Evolutionary conservation across 1,284 basidiomycete genomes (phyloP).

Genomic region (Trametes pubescens): DNA sequence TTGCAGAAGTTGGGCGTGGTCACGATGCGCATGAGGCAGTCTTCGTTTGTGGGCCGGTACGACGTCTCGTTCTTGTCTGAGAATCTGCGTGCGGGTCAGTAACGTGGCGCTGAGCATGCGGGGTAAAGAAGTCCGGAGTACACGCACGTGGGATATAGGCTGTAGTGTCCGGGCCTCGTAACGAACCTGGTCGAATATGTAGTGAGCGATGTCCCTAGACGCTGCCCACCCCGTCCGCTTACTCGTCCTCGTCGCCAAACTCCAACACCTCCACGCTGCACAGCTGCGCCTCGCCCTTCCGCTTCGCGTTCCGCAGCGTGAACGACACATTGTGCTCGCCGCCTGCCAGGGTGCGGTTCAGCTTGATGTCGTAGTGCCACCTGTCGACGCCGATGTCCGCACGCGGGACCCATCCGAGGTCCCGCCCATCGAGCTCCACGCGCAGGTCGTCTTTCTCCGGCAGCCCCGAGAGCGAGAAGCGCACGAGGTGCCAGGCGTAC

Average conservation of each 20-base stretch:
- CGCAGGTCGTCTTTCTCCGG: slow-evolving; percentile 62
- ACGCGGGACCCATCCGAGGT: slow-evolving; percentile 66
- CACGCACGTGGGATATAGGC: slow-evolving; percentile 78
- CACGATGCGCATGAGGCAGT: slow-evolving; percentile 85
- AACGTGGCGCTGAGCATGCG: neutral
- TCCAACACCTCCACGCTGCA: slow-evolving; percentile 83
- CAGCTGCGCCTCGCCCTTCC: slow-evolving; percentile 70
- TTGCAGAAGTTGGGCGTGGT: slow-evolving; percentile 78
- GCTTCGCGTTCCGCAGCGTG: slow-evolving; percentile 56
- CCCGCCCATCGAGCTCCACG: slow-evolving; percentile 67
- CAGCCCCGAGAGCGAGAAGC: slow-evolving; percentile 82
- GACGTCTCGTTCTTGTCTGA: slow-evolving; percentile 66
- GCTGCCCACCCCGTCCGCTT: slow-evolving; percentile 34
- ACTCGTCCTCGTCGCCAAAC: slow-evolving; percentile 74
- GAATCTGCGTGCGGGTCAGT: slow-evolving; percentile 51
- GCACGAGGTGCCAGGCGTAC: slow-evolving; percentile 71
- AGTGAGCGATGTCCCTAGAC: slow-evolving; percentile 4
- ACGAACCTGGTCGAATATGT: slow-evolving; percentile 66
- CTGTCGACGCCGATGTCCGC: slow-evolving; percentile 67
- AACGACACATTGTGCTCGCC: slow-evolving; percentile 70
- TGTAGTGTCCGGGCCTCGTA: slow-evolving; percentile 63
- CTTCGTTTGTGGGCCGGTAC: slow-evolving; percentile 83
- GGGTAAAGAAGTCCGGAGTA: no score
- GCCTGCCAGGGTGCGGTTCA: slow-evolving; percentile 47
- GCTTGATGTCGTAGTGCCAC: slow-evolving; percentile 74